These are phyloP conservation scores for Globisporangium lucens DNA, from an alignment of 352 stramenopile species.

Conservation along the genomic window DNA sequence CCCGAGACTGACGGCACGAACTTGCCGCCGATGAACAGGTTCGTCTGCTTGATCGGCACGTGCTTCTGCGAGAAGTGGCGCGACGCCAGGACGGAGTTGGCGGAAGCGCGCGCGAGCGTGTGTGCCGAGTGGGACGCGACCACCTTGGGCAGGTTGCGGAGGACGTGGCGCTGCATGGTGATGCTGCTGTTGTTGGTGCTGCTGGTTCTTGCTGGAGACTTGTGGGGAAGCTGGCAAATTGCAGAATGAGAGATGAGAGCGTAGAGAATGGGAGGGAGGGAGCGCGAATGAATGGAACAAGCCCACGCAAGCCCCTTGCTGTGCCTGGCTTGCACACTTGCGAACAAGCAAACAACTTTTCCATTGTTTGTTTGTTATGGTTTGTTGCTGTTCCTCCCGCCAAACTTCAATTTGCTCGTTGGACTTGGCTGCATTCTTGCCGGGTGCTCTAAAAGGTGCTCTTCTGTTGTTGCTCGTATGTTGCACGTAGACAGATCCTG, in stretches of 20 bases:
- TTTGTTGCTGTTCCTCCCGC: no score
- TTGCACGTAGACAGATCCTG: no score
- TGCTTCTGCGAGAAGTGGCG: slow-evolving; percentile 33
- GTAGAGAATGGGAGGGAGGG: background rate
- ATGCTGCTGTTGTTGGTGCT: background rate
- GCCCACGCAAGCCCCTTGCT: no score
- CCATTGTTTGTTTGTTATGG: no score
- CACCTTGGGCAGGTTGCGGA: slow-evolving; percentile 36
- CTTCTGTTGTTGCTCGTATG: no score
- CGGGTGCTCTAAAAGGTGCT: no score
- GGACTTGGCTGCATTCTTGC: no score
- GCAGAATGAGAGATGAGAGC: slow-evolving; percentile 10
- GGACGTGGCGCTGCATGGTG: slow-evolving; percentile 45
- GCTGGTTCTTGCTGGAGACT: background rate
- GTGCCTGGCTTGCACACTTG: no score
- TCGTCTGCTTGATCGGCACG: slow-evolving; percentile 45
- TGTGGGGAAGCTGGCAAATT: slow-evolving; percentile 14
- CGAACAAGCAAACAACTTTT: no score
- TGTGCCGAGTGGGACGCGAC: slow-evolving; percentile 15
- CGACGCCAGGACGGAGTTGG: slow-evolving; percentile 18
- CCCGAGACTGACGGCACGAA: slow-evolving; percentile 70
- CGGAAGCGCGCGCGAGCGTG: slow-evolving; percentile 17
- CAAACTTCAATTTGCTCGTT: no score
- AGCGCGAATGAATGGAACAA: no score
- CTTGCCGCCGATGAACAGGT: slow-evolving; percentile 85